Evolutionary conservation across 202 grass and related monocot species (phyloP).

Genomic region (Brachypodium distachyon): DNA sequence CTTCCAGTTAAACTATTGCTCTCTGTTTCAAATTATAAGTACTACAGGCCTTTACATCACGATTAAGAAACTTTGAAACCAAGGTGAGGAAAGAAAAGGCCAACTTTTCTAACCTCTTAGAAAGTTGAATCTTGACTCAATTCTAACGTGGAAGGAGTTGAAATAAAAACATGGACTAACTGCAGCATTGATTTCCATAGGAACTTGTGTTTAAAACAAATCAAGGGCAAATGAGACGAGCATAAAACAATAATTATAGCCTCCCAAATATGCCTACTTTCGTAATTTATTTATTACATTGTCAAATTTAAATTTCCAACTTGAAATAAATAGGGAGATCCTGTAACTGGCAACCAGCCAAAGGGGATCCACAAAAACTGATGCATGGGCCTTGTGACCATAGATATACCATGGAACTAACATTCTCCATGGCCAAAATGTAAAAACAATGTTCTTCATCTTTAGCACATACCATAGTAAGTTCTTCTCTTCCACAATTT

Average conservation of each 20-base stretch:
- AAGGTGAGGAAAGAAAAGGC: not conserved
- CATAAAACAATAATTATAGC: not conserved
- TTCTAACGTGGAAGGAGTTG: not conserved
- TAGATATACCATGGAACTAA: not conserved
- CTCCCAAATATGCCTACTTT: not conserved
- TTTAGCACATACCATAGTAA: constrained; percentile 37
- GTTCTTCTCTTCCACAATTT: constrained; percentile 35
- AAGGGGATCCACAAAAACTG: not conserved
- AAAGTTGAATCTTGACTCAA: not conserved
- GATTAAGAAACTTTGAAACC: not conserved
- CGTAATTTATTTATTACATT: not conserved
- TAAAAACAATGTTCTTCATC: constrained; percentile 8
- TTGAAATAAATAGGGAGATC: constrained; percentile 9
- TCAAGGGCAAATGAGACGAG: not conserved
- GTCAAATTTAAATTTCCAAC: constrained; percentile 5
- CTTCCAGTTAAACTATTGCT: not conserved
- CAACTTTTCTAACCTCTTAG: not conserved
- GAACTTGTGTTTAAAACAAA: not conserved
- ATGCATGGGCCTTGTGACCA: not conserved
- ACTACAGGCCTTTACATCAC: not conserved
- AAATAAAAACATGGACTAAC: not conserved
- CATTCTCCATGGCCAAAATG: not conserved
- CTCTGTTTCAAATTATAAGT: not conserved
- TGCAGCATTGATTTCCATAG: not conserved
- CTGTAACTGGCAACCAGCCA: not conserved